phyloP scores from a whole-genome alignment of 495 filamentous ascomycete genomes.

The Tuber brumale region DNA sequence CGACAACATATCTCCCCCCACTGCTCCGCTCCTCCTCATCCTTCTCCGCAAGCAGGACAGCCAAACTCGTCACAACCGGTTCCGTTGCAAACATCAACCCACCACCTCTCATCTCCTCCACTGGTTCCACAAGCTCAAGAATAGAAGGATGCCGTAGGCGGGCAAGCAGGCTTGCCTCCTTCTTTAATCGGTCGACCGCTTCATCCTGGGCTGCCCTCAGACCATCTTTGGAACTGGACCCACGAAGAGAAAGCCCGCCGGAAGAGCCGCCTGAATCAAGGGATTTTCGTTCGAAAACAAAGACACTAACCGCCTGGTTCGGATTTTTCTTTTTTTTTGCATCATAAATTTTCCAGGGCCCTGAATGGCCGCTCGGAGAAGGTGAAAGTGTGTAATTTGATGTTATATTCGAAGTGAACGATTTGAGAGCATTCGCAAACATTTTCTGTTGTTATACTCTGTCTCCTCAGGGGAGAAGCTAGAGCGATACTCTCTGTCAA shows the following conservation, averaged over 20 bases:
- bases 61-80: conserved; percentile 77
- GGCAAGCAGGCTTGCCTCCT: conserved; percentile 80
- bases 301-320: conserved; percentile 78
- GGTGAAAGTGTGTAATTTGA: conserved; percentile 77
- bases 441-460: conserved; percentile 46
- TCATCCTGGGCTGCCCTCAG: conserved; percentile 78
- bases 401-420: conserved; percentile 83
- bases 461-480: neutral
- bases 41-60: conserved; percentile 74
- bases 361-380: conserved; percentile 62
- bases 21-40: conserved; percentile 78
- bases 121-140: conserved; percentile 85
- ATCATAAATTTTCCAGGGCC: conserved; percentile 95
- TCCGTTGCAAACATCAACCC: conserved; percentile 96
- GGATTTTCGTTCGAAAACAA: conserved; percentile 84
- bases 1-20: conserved; percentile 71
- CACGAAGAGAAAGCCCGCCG: conserved; percentile 43
- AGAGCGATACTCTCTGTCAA: neutral
- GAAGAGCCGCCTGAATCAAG: conserved; percentile 58
- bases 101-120: conserved; percentile 85
- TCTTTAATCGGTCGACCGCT: conserved; percentile 80
- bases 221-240: conserved; percentile 53
- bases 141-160: conserved; percentile 83
- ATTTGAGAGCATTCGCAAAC: conserved; percentile 88
- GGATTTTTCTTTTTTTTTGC: conserved; percentile 87